phyloP scores from a whole-genome alignment of 139 green algal genomes.

The Chlamydomonas asymmetrica region DNA sequence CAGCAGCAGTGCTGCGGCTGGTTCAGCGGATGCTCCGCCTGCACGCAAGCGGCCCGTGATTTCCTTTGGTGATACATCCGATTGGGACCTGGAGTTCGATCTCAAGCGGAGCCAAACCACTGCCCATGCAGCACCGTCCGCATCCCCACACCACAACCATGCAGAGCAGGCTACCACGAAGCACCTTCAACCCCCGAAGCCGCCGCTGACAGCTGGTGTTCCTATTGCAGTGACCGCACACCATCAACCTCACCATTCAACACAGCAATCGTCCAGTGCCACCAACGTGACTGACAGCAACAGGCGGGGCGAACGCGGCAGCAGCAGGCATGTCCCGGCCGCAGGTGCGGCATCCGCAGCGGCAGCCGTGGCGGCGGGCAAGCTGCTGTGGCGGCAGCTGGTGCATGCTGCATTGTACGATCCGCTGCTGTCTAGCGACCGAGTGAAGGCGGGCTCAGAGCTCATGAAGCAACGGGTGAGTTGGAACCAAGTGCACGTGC shows the following conservation, averaged over 20 bases:
- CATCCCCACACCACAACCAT: no score
- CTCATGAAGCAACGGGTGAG: conserved; percentile 68
- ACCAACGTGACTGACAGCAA: no score
- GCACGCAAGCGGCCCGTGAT: conserved; percentile 22
- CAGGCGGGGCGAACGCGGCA: no score
- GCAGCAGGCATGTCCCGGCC: not conserved
- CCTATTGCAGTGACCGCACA: no score
- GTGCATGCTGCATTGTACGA: conserved; percentile 37
- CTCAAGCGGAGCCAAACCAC: no score
- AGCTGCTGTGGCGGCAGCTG: conserved; percentile 37
- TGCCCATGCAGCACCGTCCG: no score
- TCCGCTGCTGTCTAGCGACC: conserved; percentile 27
- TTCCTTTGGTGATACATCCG: conserved; percentile 18
- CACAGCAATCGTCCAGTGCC: no score
- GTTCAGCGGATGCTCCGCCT: not conserved
- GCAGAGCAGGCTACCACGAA: no score
- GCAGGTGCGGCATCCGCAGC: no score
- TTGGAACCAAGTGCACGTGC: not conserved
- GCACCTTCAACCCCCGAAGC: not conserved
- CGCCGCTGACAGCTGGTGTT: not conserved
- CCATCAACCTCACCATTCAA: no score
- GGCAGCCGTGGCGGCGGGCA: conserved; percentile 7
- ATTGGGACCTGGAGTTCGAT: no score
- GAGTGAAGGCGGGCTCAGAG: conserved; percentile 31
- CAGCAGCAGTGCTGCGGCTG: no score